phyloP scores from a whole-genome alignment of 257 asterid species.

The Scutellaria barbata region DNA sequence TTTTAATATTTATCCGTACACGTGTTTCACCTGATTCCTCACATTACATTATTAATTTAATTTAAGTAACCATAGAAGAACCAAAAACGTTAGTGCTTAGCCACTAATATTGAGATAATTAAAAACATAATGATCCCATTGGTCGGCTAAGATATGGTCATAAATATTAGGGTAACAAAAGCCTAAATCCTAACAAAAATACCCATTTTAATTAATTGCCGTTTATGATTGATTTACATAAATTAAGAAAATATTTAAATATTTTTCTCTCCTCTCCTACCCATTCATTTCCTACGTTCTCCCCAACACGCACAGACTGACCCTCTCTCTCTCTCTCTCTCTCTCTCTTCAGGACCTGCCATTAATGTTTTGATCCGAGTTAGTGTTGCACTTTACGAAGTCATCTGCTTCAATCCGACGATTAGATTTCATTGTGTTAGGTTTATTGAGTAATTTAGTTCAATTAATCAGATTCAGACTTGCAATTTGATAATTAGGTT shows the following conservation, averaged over 20 bases:
- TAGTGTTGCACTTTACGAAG: slow-evolving; percentile 18
- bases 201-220: background rate
- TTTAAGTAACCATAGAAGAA: slow-evolving; percentile 11
- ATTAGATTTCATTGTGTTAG: slow-evolving; percentile 21
- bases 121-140: slow-evolving; percentile 14
- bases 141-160: slow-evolving; percentile 19
- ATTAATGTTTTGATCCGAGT: slow-evolving; percentile 34
- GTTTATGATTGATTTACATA: background rate
- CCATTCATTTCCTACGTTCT: slow-evolving; percentile 29
- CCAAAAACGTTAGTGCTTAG: slow-evolving; percentile 20
- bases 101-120: background rate
- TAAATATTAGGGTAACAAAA: background rate
- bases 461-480: too few relatives aligned
- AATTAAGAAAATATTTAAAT: background rate
- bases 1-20: slow-evolving; percentile 34
- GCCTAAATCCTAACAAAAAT: background rate
- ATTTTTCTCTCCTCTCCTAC: slow-evolving; percentile 17
- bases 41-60: background rate
- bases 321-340: background rate
- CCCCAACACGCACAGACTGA: background rate
- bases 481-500: too few relatives aligned
- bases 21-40: slow-evolving; percentile 26
- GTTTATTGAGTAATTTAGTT: too few relatives aligned
- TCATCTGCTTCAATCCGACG: slow-evolving; percentile 7
- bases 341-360: slow-evolving; percentile 17